Conservation (phyloP, 2,329 filamentous ascomycete genomes). For the Aspergillus arachidicola region DNA sequence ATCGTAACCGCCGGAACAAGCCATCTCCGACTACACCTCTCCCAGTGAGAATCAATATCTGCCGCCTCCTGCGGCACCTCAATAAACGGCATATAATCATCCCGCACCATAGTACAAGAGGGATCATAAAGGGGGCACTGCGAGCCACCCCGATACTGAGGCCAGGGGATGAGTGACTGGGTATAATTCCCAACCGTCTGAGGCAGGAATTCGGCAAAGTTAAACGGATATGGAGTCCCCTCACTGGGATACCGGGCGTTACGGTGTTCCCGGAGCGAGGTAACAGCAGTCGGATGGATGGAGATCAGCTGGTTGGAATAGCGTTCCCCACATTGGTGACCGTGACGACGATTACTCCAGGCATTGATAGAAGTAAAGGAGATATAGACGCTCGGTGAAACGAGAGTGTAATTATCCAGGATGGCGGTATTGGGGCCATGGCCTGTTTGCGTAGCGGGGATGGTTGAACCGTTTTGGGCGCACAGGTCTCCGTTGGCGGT, state of each 20-base stretch:
- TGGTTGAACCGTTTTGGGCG: slow-evolving; percentile 22
- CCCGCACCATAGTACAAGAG: slow-evolving; percentile 23
- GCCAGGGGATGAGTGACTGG: slow-evolving; percentile 25
- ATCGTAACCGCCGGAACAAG: slow-evolving; percentile 27
- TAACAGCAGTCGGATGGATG: slow-evolving; percentile 16
- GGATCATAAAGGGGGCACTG: slow-evolving; percentile 21
- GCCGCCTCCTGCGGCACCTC: slow-evolving; percentile 21
- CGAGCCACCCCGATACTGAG: slow-evolving; percentile 23
- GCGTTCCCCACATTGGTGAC: slow-evolving; percentile 21
- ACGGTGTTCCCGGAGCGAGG: slow-evolving; percentile 22
- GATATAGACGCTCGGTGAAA: slow-evolving; percentile 25
- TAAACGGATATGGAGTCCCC: slow-evolving; percentile 24
- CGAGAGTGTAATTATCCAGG: slow-evolving; percentile 21
- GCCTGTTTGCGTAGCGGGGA: slow-evolving; percentile 18
- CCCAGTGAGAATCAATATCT: slow-evolving; percentile 21
- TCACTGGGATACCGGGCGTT: slow-evolving; percentile 24
- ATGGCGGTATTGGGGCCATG: slow-evolving; percentile 23
- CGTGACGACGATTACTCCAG: slow-evolving; percentile 22
- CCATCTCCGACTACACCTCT: slow-evolving; percentile 22
- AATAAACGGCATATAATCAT: slow-evolving; percentile 25
- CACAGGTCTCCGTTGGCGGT: slow-evolving; percentile 23
- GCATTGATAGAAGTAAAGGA: slow-evolving; percentile 28
- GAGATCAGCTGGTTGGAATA: slow-evolving; percentile 22
- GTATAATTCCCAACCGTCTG: slow-evolving; percentile 23
- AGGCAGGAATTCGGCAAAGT: slow-evolving; percentile 24